A percentile compares a stretch with the other conserved stretches of the same genome.
Evolutionary conservation across 768 basidiomycete genomes (phyloP).

Genomic region (Floccularia luteovirens): DNA sequence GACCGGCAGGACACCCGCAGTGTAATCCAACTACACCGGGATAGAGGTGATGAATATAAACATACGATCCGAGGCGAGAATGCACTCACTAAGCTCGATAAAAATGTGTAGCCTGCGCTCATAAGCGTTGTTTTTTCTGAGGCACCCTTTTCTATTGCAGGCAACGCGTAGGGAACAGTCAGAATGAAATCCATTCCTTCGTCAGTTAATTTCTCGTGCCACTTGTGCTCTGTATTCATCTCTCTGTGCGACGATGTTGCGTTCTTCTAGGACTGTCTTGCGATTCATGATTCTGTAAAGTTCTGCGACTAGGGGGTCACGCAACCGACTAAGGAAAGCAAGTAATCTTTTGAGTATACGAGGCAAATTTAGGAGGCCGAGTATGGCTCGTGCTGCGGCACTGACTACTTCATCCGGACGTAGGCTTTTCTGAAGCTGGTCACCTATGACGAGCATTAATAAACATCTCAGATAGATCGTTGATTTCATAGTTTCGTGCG

Average conservation of each 20-base stretch:
- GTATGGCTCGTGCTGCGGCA: conserved; percentile 13
- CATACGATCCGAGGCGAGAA: too few relatives aligned
- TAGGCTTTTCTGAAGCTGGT: conserved; percentile 28
- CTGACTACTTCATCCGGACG: conserved; percentile 23
- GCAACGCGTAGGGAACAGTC: conserved; percentile 54
- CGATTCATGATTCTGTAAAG: conserved; percentile 30
- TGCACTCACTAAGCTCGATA: conserved; percentile 59
- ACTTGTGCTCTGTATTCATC: conserved; percentile 33
- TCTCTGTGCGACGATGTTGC: conserved; percentile 35
- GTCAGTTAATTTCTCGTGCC: conserved; percentile 38
- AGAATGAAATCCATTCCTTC: conserved; percentile 56
- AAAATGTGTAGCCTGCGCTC: conserved; percentile 55
- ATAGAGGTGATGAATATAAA: too few relatives aligned
- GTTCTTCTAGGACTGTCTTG: conserved; percentile 46
- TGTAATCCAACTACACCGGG: conserved; percentile 37
- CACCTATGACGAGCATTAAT: conserved; percentile 22
- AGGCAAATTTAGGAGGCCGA: conserved; percentile 19
- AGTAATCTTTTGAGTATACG: conserved; percentile 27
- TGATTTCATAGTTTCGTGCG: conserved; percentile 5
- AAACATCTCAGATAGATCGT: not conserved
- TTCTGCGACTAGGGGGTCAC: conserved; percentile 26
- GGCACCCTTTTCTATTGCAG: conserved; percentile 47
- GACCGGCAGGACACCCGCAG: conserved; percentile 55
- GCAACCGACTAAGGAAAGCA: conserved; percentile 29
- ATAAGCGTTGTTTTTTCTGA: conserved; percentile 46